Conservation (phyloP, 345 rosid genomes). For the Citrus australasica region DNA sequence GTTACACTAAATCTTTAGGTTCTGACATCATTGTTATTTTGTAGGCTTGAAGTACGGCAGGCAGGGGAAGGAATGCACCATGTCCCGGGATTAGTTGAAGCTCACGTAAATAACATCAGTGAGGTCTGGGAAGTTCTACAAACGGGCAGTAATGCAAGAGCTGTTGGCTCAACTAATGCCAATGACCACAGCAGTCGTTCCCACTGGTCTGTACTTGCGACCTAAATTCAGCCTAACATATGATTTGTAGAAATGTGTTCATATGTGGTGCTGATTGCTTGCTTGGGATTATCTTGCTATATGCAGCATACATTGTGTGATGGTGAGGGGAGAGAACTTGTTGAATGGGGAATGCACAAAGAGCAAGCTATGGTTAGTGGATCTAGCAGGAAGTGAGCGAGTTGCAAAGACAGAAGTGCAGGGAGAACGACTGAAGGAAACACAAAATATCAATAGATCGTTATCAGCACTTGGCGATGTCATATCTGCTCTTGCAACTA, state of each 20-base stretch:
- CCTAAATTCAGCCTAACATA: background rate
- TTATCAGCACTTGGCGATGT: conserved; percentile 98
- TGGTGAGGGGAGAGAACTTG: conserved; percentile 82
- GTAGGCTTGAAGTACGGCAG: conserved; percentile 84
- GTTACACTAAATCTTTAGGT: background rate
- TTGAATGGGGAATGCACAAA: conserved; percentile 82
- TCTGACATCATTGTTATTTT: conserved; percentile 3
- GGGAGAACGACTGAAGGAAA: conserved; percentile 94
- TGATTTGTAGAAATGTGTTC: background rate
- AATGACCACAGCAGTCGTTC: conserved; percentile 97
- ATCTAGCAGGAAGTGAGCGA: conserved; percentile 98
- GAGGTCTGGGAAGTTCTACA: conserved; percentile 94
- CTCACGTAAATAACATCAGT: conserved; percentile 64
- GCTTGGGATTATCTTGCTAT: conserved; percentile 1
- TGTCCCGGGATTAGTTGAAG: conserved; percentile 88
- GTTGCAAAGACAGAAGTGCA: conserved; percentile 91
- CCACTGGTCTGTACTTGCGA: conserved; percentile 61
- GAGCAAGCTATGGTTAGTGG: conserved; percentile 97
- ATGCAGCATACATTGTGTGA: conserved; percentile 82
- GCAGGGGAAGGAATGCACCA: conserved; percentile 77
- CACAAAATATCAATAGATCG: conserved; percentile 92
- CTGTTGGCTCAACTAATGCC: conserved; percentile 85
- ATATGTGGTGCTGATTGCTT: conserved; percentile 8
- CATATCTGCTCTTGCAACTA: conserved; percentile 89
- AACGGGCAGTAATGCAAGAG: conserved; percentile 88